A percentile compares a stretch with the other conserved stretches of the same genome.
These are phyloP conservation scores for Coelastrella sp. DNA, from an alignment of 139 green algal genomes.

Conservation along the genomic window DNA sequence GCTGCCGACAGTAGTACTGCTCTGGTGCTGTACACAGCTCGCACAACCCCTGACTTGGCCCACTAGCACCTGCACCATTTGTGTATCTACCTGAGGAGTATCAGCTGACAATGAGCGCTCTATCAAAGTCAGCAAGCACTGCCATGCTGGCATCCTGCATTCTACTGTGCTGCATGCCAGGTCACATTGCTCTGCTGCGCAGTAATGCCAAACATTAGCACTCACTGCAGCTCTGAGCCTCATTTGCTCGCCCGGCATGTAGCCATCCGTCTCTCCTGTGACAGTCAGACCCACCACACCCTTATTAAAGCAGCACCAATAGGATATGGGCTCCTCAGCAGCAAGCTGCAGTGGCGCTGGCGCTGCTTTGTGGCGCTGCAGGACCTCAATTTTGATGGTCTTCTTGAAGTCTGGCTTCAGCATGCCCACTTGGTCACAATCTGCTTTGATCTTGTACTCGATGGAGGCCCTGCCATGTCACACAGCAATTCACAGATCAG, in stretches of 20 bases:
- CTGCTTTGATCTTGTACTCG: conserved; percentile 34
- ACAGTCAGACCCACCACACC: neutral
- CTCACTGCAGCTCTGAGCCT: neutral
- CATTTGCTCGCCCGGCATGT: conserved; percentile 13
- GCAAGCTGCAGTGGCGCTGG: neutral
- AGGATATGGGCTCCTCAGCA: neutral
- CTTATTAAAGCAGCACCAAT: conserved; percentile 36
- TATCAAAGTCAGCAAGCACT: no score
- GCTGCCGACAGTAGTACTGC: no score
- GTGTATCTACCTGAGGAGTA: no score
- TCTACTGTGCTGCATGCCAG: no score
- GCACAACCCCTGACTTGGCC: no score
- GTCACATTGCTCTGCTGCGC: neutral
- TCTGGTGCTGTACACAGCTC: no score
- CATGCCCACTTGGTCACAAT: conserved; percentile 25
- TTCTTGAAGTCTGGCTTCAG: conserved; percentile 38
- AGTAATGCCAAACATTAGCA: neutral
- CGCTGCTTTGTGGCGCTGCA: conserved; percentile 19
- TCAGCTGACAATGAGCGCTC: no score
- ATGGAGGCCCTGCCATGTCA: conserved; percentile 9
- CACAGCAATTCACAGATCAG: no score
- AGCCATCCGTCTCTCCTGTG: neutral
- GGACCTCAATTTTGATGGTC: conserved; percentile 12
- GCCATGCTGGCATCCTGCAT: no score
- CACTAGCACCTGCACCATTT: no score